phyloP scores from a whole-genome alignment of 495 filamentous ascomycete genomes.

The Hypoxylon subgilvum region DNA sequence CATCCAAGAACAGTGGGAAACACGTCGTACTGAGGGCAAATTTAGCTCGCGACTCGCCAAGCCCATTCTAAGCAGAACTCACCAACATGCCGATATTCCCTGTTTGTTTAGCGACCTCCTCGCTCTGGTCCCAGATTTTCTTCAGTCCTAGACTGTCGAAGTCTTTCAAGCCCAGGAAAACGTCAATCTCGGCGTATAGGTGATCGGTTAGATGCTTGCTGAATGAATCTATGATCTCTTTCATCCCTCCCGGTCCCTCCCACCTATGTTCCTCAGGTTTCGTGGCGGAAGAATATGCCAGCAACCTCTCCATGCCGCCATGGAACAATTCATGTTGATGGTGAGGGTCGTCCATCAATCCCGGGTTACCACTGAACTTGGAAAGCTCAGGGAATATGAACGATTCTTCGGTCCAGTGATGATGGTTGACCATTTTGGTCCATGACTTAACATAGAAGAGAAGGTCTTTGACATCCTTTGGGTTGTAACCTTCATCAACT shows the following conservation, averaged over 20 bases:
- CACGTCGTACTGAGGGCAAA: constrained; percentile 9
- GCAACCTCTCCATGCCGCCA: constrained; percentile 10
- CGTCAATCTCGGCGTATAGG: constrained; percentile 21
- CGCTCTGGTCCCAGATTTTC: constrained; percentile 5
- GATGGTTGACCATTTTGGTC: constrained; percentile 20
- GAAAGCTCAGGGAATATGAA: constrained; percentile 21
- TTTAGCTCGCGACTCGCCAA: too few relatives aligned
- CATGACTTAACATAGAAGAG: constrained; percentile 11
- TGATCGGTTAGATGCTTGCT: constrained; percentile 15
- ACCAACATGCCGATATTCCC: constrained; percentile 17
- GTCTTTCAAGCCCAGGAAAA: constrained; percentile 1
- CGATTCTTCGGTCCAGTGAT: constrained; percentile 19
- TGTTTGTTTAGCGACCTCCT: constrained; percentile 10
- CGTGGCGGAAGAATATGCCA: constrained; percentile 3
- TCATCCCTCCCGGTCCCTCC: constrained; percentile 12
- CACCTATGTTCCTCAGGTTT: constrained; percentile 13
- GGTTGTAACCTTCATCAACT: background rate
- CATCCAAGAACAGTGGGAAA: constrained; percentile 19
- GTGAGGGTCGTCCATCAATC: constrained; percentile 14
- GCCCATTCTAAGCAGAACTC: background rate
- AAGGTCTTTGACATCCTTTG: constrained; percentile 15
- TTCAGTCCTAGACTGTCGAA: constrained; percentile 6
- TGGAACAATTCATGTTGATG: constrained; percentile 25
- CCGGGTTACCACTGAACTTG: constrained; percentile 17
- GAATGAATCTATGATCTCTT: constrained; percentile 21